Evolutionary conservation across 805 yeast species (phyloP), one percentile per base, ranked within the genome.

Genomic region (Maudiozyma pseudohumilis): DNA sequence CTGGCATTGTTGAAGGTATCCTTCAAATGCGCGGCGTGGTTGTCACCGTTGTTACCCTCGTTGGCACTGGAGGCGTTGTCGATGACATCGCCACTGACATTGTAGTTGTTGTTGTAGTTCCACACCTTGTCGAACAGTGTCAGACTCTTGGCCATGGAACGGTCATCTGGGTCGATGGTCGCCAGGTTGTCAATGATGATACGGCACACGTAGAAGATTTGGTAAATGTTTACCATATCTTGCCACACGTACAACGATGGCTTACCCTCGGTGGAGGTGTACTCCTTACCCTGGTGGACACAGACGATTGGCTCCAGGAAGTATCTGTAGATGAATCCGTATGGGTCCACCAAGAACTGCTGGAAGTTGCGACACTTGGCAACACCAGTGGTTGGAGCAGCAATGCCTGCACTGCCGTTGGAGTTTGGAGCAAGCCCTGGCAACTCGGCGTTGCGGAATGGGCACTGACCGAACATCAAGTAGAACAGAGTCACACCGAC

Each of bases 401-500:
- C 9, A 12, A 10, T 5, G 3, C 12, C 27, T 5, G n/a, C 6
- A 25, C 17, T 24, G 5, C 6, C 5, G 17, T 33, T 16, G 4
- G 20, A 8, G 9, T n/a, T n/a, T n/a, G n/a, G n/a, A n/a, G n/a
- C n/a, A n/a, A n/a, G n/a, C n/a, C 30, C 24, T 25, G 41, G 30
- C 3, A 37, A 35, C 6, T 39, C 36, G 16, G 47, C 56, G 19
- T 32, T 44, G 47, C 72, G 76, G 65, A 86, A 87, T 4, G 96
- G 96, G 56, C 83, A 80, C 48, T 79, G 74, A 32, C 88, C 94
- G 61, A 87, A 87, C 25, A 86, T 71, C 34, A 81, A 66, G 43
- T 87, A 86, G 42, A 87, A 61, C 43, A 87, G 63, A 25, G 88
- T 81, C 39, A 87, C 75, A 15, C 95, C 96, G 28, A 82, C 59